Evolutionary conservation across 805 yeast genomes (phyloP), one percentile per base, ranked within the genome.

Genomic region (Torulaspora quercuum): DNA sequence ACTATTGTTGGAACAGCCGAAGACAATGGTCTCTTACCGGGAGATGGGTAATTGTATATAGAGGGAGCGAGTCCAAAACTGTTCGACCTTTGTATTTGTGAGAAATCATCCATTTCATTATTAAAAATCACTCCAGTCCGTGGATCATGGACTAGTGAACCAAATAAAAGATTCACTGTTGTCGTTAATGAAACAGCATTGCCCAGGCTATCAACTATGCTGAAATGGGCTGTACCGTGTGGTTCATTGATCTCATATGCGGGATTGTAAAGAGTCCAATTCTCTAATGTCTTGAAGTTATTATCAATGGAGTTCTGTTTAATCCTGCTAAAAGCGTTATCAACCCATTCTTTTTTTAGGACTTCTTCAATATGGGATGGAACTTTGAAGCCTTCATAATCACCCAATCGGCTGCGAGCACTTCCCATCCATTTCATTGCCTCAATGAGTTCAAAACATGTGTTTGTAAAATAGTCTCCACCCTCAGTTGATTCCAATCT

Each of bases 21-120:
- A 4, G 94, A 82, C 27, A 90, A 66, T 2, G 98, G 97, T 43
- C 97, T 69, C 49, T 81, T 83, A 41, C 63, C 71, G 0, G 96
- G 94, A 29, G 67, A 70, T 17, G 88, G 75, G 53, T 75, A 84
- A 59, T 90, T 90, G 67, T 73, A 84, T 12, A 76, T 65, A 0
- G 95, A 85, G 0, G 98, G 95, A 7, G 76, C 73, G 32, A 90
- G 71, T 16, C 80, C 82, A 61, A 88, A 90, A 10, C 87, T 81
- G 59, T 90, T 90, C 11, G 73, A 67, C 6, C 70, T 64, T 10
- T 73, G 68, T 1, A 92, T 88, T 20, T 75, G 68, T 6, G 95
- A 82, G 53, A 90, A 90, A 57, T 90, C 97, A 60, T 90, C 97
- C 96, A 90, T 89, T 59, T 90, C 87, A 49, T 86, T 78, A 63